Percentiles rank a stretch among this genome's conserved stretches.
Evolutionary conservation across 1,139 yeast species (phyloP).

Genomic region (Ogataea hybrid): DNA sequence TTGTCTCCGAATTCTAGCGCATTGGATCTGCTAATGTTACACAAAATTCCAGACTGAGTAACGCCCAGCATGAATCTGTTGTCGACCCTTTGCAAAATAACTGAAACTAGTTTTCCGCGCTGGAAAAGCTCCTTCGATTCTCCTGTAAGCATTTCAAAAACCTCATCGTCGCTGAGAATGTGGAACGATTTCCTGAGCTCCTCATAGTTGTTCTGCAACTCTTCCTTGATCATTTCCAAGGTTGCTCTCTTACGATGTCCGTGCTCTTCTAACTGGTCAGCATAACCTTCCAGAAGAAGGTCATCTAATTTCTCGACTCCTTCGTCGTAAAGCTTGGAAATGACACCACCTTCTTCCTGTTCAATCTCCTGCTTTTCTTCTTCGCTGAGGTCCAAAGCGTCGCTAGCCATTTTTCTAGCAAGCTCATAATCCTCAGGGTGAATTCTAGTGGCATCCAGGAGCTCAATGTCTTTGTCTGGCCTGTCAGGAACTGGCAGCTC

Average conservation of each 20-base stretch:
- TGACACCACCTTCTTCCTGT: conserved; percentile 72
- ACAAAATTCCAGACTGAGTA: conserved; percentile 76
- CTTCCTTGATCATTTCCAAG: conserved; percentile 83
- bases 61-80: conserved; percentile 53
- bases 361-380: conserved; percentile 81
- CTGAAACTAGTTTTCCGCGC: conserved; percentile 74
- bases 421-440: conserved; percentile 97
- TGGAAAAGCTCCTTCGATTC: conserved; percentile 71
- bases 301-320: conserved; percentile 87
- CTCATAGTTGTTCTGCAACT: conserved; percentile 80
- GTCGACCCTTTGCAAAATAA: conserved; percentile 58
- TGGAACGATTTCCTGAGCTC: conserved; percentile 79
- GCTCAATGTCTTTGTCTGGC: conserved; percentile 62
- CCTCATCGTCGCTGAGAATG: conserved; percentile 62
- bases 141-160: conserved; percentile 88
- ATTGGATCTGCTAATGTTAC: conserved; percentile 63
- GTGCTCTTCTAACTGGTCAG: conserved; percentile 85
- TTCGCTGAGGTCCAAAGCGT: conserved; percentile 93
- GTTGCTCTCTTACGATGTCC: conserved; percentile 80
- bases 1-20: conserved; percentile 49
- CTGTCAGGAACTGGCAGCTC: conserved; percentile 71
- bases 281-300: conserved; percentile 85
- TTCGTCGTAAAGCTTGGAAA: conserved; percentile 75
- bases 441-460: conserved; percentile 90
- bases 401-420: conserved; percentile 97